A percentile compares a stretch with the other conserved stretches of the same genome.
Evolutionary conservation across 495 filamentous ascomycete species (phyloP).

Genomic region (Talaromyces thailandensis): DNA sequence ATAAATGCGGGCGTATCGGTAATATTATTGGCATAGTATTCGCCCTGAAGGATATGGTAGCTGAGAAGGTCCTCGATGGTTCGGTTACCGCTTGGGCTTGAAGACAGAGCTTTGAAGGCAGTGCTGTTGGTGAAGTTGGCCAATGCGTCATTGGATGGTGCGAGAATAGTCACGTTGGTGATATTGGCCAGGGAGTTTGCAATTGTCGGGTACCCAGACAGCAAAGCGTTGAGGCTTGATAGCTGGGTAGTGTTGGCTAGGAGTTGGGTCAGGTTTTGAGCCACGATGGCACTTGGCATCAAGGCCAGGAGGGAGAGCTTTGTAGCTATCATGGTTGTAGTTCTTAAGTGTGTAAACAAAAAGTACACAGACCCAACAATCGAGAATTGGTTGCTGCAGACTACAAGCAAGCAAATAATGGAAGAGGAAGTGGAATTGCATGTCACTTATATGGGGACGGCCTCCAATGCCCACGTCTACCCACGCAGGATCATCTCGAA

Average conservation of each 20-base stretch:
- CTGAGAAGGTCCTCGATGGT: conserved; percentile 37
- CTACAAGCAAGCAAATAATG: neutral
- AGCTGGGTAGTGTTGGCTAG: neutral
- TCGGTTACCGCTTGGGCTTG: neutral
- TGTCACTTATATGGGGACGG: neutral
- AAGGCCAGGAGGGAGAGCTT: conserved; percentile 96
- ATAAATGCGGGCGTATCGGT: conserved; percentile 38
- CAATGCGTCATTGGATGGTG: conserved; percentile 54
- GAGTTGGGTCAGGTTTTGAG: neutral
- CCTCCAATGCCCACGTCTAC: neutral
- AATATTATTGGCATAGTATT: conserved; percentile 28
- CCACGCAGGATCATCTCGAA: neutral
- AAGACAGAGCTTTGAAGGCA: conserved; percentile 1
- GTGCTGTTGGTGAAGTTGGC: conserved; percentile 24
- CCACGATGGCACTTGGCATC: conserved; percentile 76
- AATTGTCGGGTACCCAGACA: neutral
- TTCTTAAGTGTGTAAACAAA: neutral
- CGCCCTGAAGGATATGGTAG: conserved; percentile 60
- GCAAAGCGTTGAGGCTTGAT: neutral
- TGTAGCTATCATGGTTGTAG: conserved; percentile 52
- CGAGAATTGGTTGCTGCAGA: neutral
- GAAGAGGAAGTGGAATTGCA: neutral
- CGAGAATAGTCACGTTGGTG: conserved; percentile 48
- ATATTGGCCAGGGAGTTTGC: conserved; percentile 14
- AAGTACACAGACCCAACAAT: neutral